Conservation (phyloP, 1,284 basidiomycete species). For the Pterulicium gracile region DNA sequence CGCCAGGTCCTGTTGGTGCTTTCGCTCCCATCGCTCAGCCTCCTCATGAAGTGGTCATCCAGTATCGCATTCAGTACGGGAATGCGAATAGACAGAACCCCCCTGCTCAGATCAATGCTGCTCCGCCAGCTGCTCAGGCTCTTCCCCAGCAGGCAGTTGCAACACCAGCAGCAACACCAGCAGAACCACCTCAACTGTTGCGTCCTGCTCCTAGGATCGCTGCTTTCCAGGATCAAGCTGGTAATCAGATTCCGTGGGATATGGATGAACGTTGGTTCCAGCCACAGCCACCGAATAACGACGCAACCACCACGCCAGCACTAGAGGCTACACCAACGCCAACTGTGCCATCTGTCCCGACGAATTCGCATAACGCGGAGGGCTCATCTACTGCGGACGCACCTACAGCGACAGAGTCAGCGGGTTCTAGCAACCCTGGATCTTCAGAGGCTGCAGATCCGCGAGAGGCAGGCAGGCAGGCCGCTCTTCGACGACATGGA, state of each 20-base stretch:
- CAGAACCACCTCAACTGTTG: slow-evolving; percentile 13
- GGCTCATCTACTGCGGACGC: too few relatives aligned
- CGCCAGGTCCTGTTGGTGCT: slow-evolving; percentile 12
- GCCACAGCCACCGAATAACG: slow-evolving; percentile 2
- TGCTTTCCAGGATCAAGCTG: slow-evolving; percentile 53
- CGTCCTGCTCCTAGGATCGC: slow-evolving; percentile 32
- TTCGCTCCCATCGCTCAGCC: slow-evolving; percentile 20
- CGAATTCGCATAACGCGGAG: neutral
- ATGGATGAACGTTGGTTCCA: slow-evolving; percentile 21
- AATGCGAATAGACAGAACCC: slow-evolving; percentile 19
- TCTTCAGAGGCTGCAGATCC: neutral
- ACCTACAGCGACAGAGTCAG: too few relatives aligned
- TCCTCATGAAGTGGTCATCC: slow-evolving; percentile 33
- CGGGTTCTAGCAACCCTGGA: neutral
- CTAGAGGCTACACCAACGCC: neutral
- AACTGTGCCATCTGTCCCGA: neutral
- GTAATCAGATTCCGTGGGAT: slow-evolving; percentile 54
- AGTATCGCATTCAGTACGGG: slow-evolving; percentile 49
- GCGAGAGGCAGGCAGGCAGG: slow-evolving; percentile 8
- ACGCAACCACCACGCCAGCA: neutral
- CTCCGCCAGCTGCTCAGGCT: too few relatives aligned
- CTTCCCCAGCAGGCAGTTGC: too few relatives aligned
- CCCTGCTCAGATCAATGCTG: slow-evolving; percentile 16
- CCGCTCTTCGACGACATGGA: slow-evolving; percentile 5
- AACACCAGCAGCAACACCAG: too few relatives aligned